These are phyloP conservation scores for Stevia rebaudiana DNA, from an alignment of 140 eudicot genomes.

Conservation along the genomic window DNA sequence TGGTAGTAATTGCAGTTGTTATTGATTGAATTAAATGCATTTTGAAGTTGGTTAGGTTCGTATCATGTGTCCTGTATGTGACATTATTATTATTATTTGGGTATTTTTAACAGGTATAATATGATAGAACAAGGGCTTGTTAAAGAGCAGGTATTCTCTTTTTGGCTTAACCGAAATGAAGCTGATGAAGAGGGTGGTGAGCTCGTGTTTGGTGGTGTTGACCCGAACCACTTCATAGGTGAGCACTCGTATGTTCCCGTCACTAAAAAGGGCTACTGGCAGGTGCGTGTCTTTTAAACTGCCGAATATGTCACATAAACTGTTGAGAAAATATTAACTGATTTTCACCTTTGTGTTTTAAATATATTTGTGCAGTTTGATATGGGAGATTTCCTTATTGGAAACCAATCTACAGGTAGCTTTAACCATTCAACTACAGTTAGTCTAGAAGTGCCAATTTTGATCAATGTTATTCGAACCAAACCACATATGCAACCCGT, in stretches of 20 bases:
- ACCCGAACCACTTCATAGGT: slow-evolving; percentile 56
- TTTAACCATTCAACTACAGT: slow-evolving; percentile 8
- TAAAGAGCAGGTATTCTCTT: slow-evolving; percentile 52
- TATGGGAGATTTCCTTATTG: slow-evolving; percentile 64
- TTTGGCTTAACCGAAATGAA: slow-evolving; percentile 58
- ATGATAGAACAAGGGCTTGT: slow-evolving; percentile 67
- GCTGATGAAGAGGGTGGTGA: slow-evolving; percentile 56
- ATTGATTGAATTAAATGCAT: not conserved
- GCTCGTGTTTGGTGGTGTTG: slow-evolving; percentile 67
- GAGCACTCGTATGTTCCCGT: slow-evolving; percentile 64
- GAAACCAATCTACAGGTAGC: slow-evolving; percentile 56
- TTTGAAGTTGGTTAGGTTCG: not conserved
- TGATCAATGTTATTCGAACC: too few relatives aligned
- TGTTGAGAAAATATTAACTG: not conserved
- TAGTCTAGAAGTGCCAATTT: not conserved
- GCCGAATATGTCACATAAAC: not conserved
- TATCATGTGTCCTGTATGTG: not conserved
- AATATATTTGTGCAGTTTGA: slow-evolving; percentile 39
- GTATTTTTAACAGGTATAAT: slow-evolving; percentile 42
- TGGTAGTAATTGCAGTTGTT: slow-evolving; percentile 36
- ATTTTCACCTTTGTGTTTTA: not conserved
- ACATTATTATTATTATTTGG: not conserved
- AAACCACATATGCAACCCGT: too few relatives aligned
- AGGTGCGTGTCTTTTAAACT: slow-evolving; percentile 32
- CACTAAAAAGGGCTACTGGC: slow-evolving; percentile 59